Percentiles rank a stretch among this genome's conserved stretches.
These are phyloP conservation scores for Notholithocarpus densiflorus DNA, from an alignment of 306 rosid genomes.

Conservation along the genomic window DNA sequence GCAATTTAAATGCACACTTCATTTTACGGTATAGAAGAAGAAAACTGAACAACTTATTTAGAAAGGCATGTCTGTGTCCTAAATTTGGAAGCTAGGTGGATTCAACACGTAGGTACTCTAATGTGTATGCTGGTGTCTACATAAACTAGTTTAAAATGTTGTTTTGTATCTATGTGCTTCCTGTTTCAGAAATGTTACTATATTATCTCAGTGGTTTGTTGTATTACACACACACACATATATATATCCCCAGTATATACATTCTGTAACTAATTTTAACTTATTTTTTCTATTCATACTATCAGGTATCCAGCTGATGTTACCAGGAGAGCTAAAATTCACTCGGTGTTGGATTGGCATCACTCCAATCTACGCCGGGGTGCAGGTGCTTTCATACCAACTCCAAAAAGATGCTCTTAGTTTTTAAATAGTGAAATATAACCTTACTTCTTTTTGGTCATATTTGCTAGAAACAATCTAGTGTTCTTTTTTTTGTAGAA, in stretches of 20 bases:
- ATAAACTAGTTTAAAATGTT: not conserved
- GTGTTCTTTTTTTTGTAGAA: not conserved
- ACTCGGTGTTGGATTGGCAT: conserved; percentile 86
- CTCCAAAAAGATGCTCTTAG: conserved; percentile 2
- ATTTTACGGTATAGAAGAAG: conserved; percentile 3
- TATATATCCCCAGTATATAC: not conserved
- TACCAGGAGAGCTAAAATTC: conserved; percentile 73
- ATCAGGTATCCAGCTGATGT: conserved; percentile 87
- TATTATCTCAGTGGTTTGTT: not conserved
- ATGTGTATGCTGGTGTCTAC: not conserved
- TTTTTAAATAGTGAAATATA: not conserved
- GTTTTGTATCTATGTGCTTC: not conserved
- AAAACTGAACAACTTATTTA: not conserved
- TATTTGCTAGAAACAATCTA: conserved; percentile 3
- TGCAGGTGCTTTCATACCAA: conserved; percentile 48
- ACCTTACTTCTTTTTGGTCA: not conserved
- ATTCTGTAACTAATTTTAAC: conserved; percentile 1
- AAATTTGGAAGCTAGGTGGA: not conserved
- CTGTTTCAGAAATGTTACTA: not conserved
- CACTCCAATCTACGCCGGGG: conserved; percentile 79
- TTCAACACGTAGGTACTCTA: not conserved
- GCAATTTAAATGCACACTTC: not conserved
- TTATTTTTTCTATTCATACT: conserved; percentile 16
- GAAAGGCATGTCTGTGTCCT: not conserved
- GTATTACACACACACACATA: not conserved